These are phyloP conservation scores for Beauveria caledonica DNA, from an alignment of 2,329 filamentous ascomycete species.

Conservation along the genomic window DNA sequence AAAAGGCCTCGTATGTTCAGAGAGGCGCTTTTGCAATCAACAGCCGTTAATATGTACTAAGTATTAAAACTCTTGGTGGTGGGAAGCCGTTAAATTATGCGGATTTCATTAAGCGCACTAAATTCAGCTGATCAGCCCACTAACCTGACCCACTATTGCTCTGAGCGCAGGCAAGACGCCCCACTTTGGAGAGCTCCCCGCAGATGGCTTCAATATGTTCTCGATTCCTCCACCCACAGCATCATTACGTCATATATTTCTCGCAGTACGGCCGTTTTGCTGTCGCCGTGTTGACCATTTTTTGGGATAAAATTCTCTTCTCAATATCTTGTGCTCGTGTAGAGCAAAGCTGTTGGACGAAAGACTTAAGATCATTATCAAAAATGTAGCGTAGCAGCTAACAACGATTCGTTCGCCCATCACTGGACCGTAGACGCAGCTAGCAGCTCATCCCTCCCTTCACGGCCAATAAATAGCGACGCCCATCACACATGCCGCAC, in stretches of 20 bases:
- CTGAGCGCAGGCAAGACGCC: background rate
- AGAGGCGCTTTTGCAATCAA: too few species aligned
- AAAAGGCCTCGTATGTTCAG: too few species aligned
- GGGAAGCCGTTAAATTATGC: too few species aligned
- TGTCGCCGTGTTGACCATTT: background rate
- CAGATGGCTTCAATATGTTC: background rate
- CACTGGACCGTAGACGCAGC: background rate
- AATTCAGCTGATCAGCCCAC: background rate
- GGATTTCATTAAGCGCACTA: too few species aligned
- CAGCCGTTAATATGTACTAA: too few species aligned
- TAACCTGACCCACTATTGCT: too few species aligned
- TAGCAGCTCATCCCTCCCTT: background rate
- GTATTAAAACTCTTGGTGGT: too few species aligned
- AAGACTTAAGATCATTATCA: too few species aligned
- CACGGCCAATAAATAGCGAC: slow-evolving; percentile 1
- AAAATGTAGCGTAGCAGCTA: too few species aligned
- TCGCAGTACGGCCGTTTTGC: background rate
- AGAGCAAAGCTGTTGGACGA: too few species aligned
- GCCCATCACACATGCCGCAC: background rate
- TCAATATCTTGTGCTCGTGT: too few species aligned
- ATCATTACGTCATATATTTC: slow-evolving; percentile 8
- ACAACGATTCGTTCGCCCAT: background rate
- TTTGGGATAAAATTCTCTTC: too few species aligned
- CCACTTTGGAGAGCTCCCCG: background rate
- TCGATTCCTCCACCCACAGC: background rate